Evolutionary conservation across 2,329 filamentous ascomycete genomes (phyloP), one percentile per base, ranked within the genome.

Genomic region (Aureobasidium sp.): DNA sequence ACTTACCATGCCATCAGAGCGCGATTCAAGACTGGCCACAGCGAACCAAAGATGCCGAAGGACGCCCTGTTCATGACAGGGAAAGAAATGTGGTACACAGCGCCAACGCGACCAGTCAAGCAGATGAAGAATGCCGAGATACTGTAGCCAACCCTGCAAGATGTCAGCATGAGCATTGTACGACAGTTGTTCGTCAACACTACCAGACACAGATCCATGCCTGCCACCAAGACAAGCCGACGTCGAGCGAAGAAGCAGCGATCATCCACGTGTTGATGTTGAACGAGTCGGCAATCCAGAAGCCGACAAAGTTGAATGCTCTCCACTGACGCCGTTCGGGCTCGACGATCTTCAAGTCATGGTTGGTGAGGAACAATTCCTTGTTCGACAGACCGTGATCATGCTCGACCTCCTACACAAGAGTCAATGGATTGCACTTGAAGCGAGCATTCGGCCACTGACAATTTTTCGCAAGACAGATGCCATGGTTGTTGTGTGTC

Each of bases 11-110:
- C 87, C 82, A 95, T 92, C 7, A 85, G 90, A n/a, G 90, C 89
- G 45, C 91, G 84, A 71, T 96, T 96, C 67, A 96, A 87, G 0
- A 96, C 86, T 0, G 91, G 91, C 91, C 91, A 96, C 57, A 96
- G 75, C 31, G 86, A 87, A 1, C 92, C 92, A 89, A 89, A 96
- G 62, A 96, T 88, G 15, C 92, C 92, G 69, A 96, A 96, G 0
- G 87, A 90, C 0, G 89, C 81, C 62, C 92, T 81, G 67, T 82
- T 84, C 36, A 88, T 86, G 39, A 96, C 89, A 0, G 92, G 91
- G 72, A 96, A 96, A 1, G 89, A 88, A 66, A 96, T 90, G 72
- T 96, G 91, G 73, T 96, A 96, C 22, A 83, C 84, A 9, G 91
- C 89, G 63, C 91, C 92, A 55, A 96, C 92, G 53, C 90, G 86